Conservation (phyloP, 1,284 basidiomycete species). For the Mycosarcoma mackinlayi region DNA sequence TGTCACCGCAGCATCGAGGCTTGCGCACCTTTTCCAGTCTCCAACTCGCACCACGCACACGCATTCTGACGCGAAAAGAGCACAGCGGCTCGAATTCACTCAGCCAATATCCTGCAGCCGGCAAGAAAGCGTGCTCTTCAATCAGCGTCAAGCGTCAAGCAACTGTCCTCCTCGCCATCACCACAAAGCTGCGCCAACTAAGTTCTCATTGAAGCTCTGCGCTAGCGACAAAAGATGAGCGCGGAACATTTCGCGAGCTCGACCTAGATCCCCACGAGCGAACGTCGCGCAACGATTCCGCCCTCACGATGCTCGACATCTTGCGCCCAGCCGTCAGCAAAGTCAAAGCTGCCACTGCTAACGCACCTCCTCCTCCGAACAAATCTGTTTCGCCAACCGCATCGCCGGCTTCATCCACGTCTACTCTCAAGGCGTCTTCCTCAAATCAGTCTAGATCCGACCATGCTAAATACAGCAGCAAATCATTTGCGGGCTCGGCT, state of each 20-base stretch:
- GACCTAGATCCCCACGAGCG: neutral
- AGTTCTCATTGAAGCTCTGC: neutral
- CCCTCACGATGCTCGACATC: slow-evolving; percentile 32
- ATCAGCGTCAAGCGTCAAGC: no score
- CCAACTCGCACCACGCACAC: no score
- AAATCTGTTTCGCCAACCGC: slow-evolving; percentile 16
- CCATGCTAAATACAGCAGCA: slow-evolving; percentile 7
- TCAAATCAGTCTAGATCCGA: slow-evolving; percentile 2
- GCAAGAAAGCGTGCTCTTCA: no score
- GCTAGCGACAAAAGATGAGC: slow-evolving; percentile 1
- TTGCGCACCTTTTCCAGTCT: no score
- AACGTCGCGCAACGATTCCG: neutral
- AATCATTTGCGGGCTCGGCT: slow-evolving; percentile 14
- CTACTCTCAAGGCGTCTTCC: slow-evolving; percentile 32
- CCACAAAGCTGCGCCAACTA: neutral
- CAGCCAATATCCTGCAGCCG: no score
- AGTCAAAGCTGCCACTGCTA: slow-evolving; percentile 10
- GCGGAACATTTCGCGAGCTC: neutral
- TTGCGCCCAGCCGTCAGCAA: slow-evolving; percentile 28
- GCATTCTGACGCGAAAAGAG: no score
- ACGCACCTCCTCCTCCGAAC: neutral
- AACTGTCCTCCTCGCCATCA: neutral
- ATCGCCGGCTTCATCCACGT: slow-evolving; percentile 50
- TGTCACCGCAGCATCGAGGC: no score
- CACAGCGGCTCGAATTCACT: no score